phyloP scores from a whole-genome alignment of 2,329 filamentous ascomycete species.

The Sarocladium strictum region DNA sequence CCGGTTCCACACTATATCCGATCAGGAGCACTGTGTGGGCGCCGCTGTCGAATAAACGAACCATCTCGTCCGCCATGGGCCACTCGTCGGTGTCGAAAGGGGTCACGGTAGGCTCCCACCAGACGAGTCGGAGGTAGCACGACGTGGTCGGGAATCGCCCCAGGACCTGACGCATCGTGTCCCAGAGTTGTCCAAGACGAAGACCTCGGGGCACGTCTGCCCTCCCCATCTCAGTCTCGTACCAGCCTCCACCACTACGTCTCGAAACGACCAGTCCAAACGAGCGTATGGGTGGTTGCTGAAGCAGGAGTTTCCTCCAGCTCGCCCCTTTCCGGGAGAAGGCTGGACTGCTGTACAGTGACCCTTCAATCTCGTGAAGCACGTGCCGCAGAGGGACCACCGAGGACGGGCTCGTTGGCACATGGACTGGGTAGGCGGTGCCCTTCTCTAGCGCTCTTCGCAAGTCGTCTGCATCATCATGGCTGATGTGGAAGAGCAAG shows the following conservation, averaged over 20 bases:
- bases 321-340: conserved; percentile 6
- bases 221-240: conserved; percentile 4
- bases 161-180: conserved; percentile 7
- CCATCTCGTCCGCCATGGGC: conserved; percentile 10
- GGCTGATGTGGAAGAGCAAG: conserved; percentile 7
- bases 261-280: conserved; percentile 5
- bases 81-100: conserved; percentile 7
- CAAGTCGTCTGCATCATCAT: conserved; percentile 7
- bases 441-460: neutral
- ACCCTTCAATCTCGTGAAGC: conserved; percentile 1
- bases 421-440: conserved; percentile 3
- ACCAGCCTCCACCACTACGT: neutral
- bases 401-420: conserved; percentile 7
- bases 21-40: conserved; percentile 8
- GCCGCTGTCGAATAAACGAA: conserved; percentile 6
- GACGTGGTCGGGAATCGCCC: conserved; percentile 4
- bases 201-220: conserved; percentile 7
- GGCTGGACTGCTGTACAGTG: neutral
- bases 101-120: conserved; percentile 10
- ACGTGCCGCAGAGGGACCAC: neutral
- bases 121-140: conserved; percentile 7
- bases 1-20: neutral
- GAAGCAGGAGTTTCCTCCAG: conserved; percentile 10
- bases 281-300: conserved; percentile 8
- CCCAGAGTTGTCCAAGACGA: conserved; percentile 10